Conservation (phyloP, 805 yeast species). For the Pichia cabralensis region DNA sequence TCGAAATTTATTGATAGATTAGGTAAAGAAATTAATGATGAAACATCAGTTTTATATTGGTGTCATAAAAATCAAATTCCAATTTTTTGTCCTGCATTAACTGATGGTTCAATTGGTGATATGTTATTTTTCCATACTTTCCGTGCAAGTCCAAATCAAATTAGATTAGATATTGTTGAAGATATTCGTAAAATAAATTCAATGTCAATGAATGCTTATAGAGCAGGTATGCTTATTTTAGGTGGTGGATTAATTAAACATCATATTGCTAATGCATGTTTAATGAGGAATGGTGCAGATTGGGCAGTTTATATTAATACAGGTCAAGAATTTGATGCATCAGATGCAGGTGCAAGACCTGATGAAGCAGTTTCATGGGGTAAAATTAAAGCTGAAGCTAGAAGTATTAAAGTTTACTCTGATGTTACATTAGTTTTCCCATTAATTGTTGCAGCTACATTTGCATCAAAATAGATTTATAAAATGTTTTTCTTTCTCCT, state of each 20-base stretch:
- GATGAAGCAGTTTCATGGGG: slow-evolving; percentile 99
- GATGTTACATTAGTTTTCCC: slow-evolving; percentile 96
- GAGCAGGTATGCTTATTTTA: slow-evolving; percentile 90
- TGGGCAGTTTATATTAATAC: slow-evolving; percentile 95
- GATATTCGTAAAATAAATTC: slow-evolving; percentile 90
- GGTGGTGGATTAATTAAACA: slow-evolving; percentile 98
- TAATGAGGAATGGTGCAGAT: slow-evolving; percentile 99
- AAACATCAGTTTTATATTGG: slow-evolving; percentile 91
- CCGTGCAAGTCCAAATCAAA: slow-evolving; percentile 82
- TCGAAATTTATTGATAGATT: slow-evolving; percentile 83
- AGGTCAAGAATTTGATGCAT: slow-evolving; percentile 97
- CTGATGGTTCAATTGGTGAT: slow-evolving; percentile 98
- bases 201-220: slow-evolving; percentile 87
- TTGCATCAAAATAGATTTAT: slow-evolving; percentile 46
- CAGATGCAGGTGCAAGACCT: slow-evolving; percentile 98
- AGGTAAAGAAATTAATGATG: slow-evolving; percentile 93
- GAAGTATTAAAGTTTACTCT: slow-evolving; percentile 83
- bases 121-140: slow-evolving; percentile 98
- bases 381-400: slow-evolving; percentile 91
- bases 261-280: slow-evolving; percentile 94
- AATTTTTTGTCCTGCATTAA: slow-evolving; percentile 91
- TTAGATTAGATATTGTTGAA: slow-evolving; percentile 85
- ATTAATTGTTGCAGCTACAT: slow-evolving; percentile 93
- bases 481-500: not conserved
- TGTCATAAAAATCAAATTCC: slow-evolving; percentile 96